Evolutionary conservation across 192 early-diverging fungal species (phyloP).

Genomic region (Umbelopsis vinacea): DNA sequence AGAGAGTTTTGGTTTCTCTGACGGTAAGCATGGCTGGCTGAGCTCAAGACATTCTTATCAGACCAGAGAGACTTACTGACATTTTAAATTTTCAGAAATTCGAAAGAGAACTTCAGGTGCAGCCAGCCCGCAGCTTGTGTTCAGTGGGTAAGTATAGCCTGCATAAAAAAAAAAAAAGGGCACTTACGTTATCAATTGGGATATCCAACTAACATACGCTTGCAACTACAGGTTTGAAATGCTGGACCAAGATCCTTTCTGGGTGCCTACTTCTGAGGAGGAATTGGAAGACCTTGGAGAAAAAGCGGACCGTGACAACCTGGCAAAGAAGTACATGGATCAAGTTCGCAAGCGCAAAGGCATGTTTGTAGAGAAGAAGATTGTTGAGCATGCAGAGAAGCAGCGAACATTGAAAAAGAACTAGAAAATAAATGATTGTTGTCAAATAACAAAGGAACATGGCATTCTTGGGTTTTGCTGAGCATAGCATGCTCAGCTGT

Average conservation of each 20-base stretch:
- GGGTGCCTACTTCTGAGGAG: constrained; percentile 97
- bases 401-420: constrained; percentile 52
- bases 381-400: constrained; percentile 85
- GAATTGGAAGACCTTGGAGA: constrained; percentile 98
- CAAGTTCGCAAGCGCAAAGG: constrained; percentile 93
- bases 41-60: background rate
- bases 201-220: constrained; percentile 6
- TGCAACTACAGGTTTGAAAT: constrained; percentile 71
- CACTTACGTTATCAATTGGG: too few relatives aligned
- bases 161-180: too few relatives aligned
- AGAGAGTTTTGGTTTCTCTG: constrained; percentile 98
- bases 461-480: too few relatives aligned
- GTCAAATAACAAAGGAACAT: too few relatives aligned
- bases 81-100: constrained; percentile 67
- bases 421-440: too few relatives aligned
- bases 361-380: constrained; percentile 90
- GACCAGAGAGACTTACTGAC: background rate
- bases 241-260: constrained; percentile 95
- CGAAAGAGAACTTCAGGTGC: constrained; percentile 95
- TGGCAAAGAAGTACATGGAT: constrained; percentile 97
- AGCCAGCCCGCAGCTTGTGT: constrained; percentile 94
- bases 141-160: constrained; percentile 66
- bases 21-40: constrained; percentile 57
- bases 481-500: too few relatives aligned
- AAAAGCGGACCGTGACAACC: constrained; percentile 95